Percentiles rank a stretch among this genome's conserved stretches.
Conservation (phyloP, 2,329 filamentous ascomycete genomes). For the Leptographium procerum region DNA sequence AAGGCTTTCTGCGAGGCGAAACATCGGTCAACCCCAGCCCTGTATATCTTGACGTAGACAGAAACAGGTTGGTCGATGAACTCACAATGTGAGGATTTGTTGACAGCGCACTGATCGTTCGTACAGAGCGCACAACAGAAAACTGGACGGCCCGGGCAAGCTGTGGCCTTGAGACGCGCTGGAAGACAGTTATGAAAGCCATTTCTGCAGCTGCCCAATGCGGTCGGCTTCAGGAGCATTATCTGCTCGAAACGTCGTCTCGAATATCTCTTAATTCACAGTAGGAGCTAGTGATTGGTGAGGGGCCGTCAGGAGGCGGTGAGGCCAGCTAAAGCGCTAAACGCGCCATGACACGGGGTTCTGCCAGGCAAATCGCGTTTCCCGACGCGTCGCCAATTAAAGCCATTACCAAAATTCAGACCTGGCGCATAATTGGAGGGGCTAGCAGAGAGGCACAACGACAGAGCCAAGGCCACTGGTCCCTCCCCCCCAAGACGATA, state of each 20-base stretch:
- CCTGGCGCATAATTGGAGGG: neutral
- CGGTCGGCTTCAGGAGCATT: neutral
- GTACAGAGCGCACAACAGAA: conserved; percentile 5
- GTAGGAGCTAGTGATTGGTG: conserved; percentile 1
- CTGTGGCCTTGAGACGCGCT: conserved; percentile 14
- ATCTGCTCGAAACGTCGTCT: conserved; percentile 4
- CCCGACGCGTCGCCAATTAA: conserved; percentile 9
- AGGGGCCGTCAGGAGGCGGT: conserved; percentile 7
- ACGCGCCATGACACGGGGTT: conserved; percentile 4
- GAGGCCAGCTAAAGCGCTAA: neutral
- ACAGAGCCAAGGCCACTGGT: too few species aligned
- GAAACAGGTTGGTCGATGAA: neutral
- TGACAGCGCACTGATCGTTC: conserved; percentile 34
- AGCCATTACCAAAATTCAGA: neutral
- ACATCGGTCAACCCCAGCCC: neutral
- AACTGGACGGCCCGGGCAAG: conserved; percentile 10
- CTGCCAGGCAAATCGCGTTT: conserved; percentile 10
- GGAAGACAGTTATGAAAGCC: conserved; percentile 14
- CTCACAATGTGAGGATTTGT: conserved; percentile 42
- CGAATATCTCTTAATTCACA: neutral
- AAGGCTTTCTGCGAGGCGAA: conserved; percentile 47
- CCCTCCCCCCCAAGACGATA: too few species aligned
- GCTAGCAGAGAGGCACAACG: neutral
- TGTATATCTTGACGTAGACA: neutral
- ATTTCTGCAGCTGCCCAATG: too few species aligned